Base-by-base conservation (phyloP, 2,329 filamentous ascomycete species). In the Pyricularia pennisetigena region DNA sequence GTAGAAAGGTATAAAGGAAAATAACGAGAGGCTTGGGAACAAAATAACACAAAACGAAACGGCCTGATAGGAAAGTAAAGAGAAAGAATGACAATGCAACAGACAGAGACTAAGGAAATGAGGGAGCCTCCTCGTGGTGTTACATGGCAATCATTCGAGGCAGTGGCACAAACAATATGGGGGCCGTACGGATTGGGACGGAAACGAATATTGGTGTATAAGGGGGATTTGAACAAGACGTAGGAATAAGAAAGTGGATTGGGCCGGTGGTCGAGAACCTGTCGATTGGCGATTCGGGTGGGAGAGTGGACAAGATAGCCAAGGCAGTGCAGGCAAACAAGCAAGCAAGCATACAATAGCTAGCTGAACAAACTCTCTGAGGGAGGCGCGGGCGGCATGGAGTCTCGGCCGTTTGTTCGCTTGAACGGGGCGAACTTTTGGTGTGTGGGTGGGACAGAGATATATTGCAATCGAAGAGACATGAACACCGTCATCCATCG, bases 121-220 rank as follows among this genome's bases (percentile, higher is more conserved):
- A 26, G 24, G 10, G 24, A 61, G 57, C n/a, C n/a, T 61, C 26
- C 65, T 66, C 67, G 64, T 49, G 68, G 70, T 71, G 70, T 70
- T 65, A 73, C 74, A 75, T 75, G 69, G 70, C 71, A 73, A 71
- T 68, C 69, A 72, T 70, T 30, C 20, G 28, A 35, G 62, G 24
- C 24, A 65, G 64, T 32, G 69, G 70, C 66, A 68, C 67, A 68
- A 62, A 32, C 32, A 61, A 61, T n/a, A 61, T 61, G 57, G 57
- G 57, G 57, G 57, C 57, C 23, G 24, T 61, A 24, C 16, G 23
- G 8, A 24, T 23, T 23, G 57, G 10, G 54, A 59, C n/a, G 54
- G n/a, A 24, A 16, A 12, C 10, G 14, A 24, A 14, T 61, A 61
- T 12, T 16, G 23, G n/a, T 14, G 57, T 26, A 61, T 26, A 28